Evolutionary conservation across 1,139 yeast species (phyloP).

Genomic region (Petasospora rhodanensis): DNA sequence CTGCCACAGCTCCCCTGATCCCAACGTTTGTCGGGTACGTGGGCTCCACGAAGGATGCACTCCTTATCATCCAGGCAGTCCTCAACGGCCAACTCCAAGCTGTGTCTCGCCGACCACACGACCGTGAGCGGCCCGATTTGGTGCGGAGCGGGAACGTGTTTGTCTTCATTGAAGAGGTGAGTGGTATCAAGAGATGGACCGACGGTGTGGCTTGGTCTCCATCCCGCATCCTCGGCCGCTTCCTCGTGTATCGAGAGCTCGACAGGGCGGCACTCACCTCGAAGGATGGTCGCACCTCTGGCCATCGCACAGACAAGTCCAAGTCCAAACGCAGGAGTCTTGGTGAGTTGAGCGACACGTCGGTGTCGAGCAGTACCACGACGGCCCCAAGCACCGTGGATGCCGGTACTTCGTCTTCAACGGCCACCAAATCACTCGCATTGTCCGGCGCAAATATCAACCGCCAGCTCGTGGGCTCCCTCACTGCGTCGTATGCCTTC

Average conservation of each 20-base stretch:
- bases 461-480: slow-evolving; percentile 44
- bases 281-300: slow-evolving; percentile 12
- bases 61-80: slow-evolving; percentile 75
- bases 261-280: slow-evolving; percentile 45
- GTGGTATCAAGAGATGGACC: slow-evolving; percentile 91
- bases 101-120: slow-evolving; percentile 81
- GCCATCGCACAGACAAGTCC: slow-evolving; percentile 7
- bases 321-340: no score
- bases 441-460: not conserved
- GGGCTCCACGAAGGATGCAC: slow-evolving; percentile 78
- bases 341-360: not conserved
- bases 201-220: slow-evolving; percentile 95
- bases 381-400: no score
- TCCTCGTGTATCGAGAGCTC: slow-evolving; percentile 75
- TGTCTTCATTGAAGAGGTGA: slow-evolving; percentile 75
- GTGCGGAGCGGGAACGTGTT: slow-evolving; percentile 79
- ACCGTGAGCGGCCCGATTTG: slow-evolving; percentile 61
- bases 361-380: no score
- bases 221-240: slow-evolving; percentile 77
- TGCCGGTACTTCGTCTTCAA: not conserved
- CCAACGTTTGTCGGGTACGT: slow-evolving; percentile 80
- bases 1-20: slow-evolving; percentile 18
- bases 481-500: slow-evolving; percentile 59
- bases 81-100: slow-evolving; percentile 55
- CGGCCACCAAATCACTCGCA: no score